Conservation (phyloP, 176 grass and related monocot species). For the Lolium rigidum region DNA sequence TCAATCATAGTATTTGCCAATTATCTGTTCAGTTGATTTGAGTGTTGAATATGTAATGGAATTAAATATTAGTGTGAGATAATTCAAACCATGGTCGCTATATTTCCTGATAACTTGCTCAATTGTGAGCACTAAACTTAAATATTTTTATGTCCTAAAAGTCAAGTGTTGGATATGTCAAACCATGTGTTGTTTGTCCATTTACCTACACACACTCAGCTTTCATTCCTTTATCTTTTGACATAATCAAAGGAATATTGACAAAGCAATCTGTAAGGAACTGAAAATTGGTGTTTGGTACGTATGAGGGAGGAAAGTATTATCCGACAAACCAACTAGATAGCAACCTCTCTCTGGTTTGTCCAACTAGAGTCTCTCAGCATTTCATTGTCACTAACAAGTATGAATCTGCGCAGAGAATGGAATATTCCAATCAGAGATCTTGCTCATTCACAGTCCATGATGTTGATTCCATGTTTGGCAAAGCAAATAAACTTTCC, state of each 20-base stretch:
- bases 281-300: not conserved
- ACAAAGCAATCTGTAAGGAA: conserved; percentile 23
- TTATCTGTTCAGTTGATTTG: not conserved
- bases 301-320: not conserved
- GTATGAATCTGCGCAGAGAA: not conserved
- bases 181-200: conserved; percentile 19
- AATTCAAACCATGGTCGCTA: conserved; percentile 10
- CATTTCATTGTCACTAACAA: not conserved
- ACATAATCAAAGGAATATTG: not conserved
- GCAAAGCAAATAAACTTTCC: not conserved
- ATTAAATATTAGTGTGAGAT: not conserved
- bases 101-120: conserved; percentile 16
- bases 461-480: not conserved
- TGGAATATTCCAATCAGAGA: not conserved
- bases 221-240: not conserved
- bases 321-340: conserved; percentile 12
- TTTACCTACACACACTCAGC: conserved; percentile 1
- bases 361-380: not conserved
- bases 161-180: conserved; percentile 6
- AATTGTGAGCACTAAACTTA: conserved; percentile 13
- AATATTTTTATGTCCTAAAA: not conserved
- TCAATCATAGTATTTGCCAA: conserved; percentile 1
- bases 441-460: not conserved
- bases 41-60: not conserved
- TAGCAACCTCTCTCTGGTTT: conserved; percentile 11